Evolutionary conservation across 352 stramenopile species (phyloP), one percentile per base, ranked within the genome.

Genomic region (Phytophthora citricola): DNA sequence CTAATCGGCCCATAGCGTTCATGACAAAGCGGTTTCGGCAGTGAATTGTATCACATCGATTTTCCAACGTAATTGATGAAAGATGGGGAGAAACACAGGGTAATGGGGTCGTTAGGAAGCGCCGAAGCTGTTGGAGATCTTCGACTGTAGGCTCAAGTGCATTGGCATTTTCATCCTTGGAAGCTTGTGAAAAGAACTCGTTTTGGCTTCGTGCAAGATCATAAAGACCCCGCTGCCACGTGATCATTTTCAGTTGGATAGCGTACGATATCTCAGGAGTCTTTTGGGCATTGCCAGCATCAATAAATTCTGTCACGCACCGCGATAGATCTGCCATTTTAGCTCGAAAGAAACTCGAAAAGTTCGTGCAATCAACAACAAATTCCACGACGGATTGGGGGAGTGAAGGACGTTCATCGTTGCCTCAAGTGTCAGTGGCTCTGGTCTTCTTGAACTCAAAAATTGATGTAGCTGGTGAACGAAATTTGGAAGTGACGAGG

Each of bases 11-110:
- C 6, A 32, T 15, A 2, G 69, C 69, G 1, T 72, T 62, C 29
- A 78, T 66, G 14, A 69, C 45, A 29, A 66, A 58, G 9, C 65
- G 46, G 32, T 58, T 27, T 14, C 40, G 29, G 27, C 61, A 56
- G 40, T 20, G 4, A 48, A 65, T 46, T 9, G 39, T 49, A 24
- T 66, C 40, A 36, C 51, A 61, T 22, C 57, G 47, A 53, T n/a
- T 41, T 32, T 48, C 43, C 15, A 64, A 66, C 2, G 24, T 63
- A 44, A 65, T 43, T 24, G 50, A 63, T 3, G 57, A 67, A 29
- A 71, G 1, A 1, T 22, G 46, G 6, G 31, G 50, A 3, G 38
- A 46, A 10, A 38, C 36, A 29, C 2, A 44, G 17, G 57, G 65
- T 4, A 72, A n/a, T 24, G 39, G 36, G 2, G 55, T 63, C 12